These are phyloP conservation scores for Leavenworthia alabamica DNA, from an alignment of 345 rosid species.

Conservation along the genomic window DNA sequence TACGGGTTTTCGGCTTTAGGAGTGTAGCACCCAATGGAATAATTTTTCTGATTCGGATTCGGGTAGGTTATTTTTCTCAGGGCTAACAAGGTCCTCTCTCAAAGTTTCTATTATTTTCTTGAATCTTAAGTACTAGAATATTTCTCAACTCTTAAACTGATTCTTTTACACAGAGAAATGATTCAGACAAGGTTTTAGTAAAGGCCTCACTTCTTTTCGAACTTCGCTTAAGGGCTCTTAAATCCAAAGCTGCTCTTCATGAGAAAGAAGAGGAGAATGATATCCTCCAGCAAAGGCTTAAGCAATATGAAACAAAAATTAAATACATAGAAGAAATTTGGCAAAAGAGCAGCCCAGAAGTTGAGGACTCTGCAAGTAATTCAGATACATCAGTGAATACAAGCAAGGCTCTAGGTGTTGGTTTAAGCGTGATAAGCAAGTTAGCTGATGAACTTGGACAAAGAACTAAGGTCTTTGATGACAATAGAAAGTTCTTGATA, in stretches of 20 bases:
- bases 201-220: constrained; percentile 50
- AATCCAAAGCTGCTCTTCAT: constrained; percentile 56
- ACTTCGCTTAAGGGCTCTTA: constrained; percentile 59
- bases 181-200: constrained; percentile 50
- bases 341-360: constrained; percentile 64
- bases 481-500: constrained; percentile 46
- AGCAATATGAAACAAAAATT: constrained; percentile 71
- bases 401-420: constrained; percentile 45
- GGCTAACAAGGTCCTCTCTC: too few species aligned
- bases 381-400: constrained; percentile 19
- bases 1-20: too few species aligned
- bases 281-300: constrained; percentile 58
- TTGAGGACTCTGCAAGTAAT: constrained; percentile 38
- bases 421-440: constrained; percentile 42
- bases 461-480: constrained; percentile 53
- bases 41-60: too few species aligned
- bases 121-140: not conserved
- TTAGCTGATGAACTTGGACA: constrained; percentile 72
- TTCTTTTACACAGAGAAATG: constrained; percentile 41
- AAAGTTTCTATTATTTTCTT: too few species aligned
- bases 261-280: constrained; percentile 80
- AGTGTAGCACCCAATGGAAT: too few species aligned
- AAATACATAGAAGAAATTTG: constrained; percentile 92
- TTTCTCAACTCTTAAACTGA: not conserved
- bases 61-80: too few species aligned